Evolutionary conservation across 768 basidiomycete genomes (phyloP), one percentile per base, ranked within the genome.

Genomic region (Dentipellis fragilis): DNA sequence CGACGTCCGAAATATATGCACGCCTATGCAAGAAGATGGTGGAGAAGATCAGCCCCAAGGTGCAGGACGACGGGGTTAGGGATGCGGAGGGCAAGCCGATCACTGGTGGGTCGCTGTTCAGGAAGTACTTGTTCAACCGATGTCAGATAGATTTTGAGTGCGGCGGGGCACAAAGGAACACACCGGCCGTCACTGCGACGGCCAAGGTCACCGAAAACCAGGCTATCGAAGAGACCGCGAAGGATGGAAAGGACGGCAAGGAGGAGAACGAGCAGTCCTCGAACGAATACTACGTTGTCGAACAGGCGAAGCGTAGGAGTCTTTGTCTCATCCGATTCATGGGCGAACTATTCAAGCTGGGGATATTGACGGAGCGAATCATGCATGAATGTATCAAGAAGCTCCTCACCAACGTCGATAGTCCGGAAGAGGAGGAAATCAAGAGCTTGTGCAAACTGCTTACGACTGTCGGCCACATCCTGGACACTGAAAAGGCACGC

Each of bases 331-430:
- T 97, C 75, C 91, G 89, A 71, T 94, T 98, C 74, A 97, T 97
- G 60, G 95, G 95, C 59, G 95, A 98, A 72, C 76, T 97, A 54
- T 98, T 93, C 85, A 97, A 97, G 74, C 76, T 98, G n/a, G 89
- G 90, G 72, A 96, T 97, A 93, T 75, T 97, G 54, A 93, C 93
- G 49, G 91, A 93, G 73, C 86, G 91, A 62, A 95, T 99, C 73
- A 99, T 98, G 89, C 89, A 93, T 75, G 89, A 93, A 71, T 99
- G 95, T 76, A 84, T 97, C n/a, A n/a, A n/a, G n/a, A n/a, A n/a
- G n/a, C n/a, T n/a, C n/a, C n/a, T n/a, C n/a, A n/a, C n/a, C n/a
- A 97, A 99, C 66, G 87, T 95, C 56, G 85, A 92, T 62, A 89
- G 90, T 64, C 95, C 93, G 0, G 93, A 97, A 66, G 95, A 98